Evolutionary conservation across 208 protist genomes (phyloP).

Genomic region (Trypanosoma boissoni): DNA sequence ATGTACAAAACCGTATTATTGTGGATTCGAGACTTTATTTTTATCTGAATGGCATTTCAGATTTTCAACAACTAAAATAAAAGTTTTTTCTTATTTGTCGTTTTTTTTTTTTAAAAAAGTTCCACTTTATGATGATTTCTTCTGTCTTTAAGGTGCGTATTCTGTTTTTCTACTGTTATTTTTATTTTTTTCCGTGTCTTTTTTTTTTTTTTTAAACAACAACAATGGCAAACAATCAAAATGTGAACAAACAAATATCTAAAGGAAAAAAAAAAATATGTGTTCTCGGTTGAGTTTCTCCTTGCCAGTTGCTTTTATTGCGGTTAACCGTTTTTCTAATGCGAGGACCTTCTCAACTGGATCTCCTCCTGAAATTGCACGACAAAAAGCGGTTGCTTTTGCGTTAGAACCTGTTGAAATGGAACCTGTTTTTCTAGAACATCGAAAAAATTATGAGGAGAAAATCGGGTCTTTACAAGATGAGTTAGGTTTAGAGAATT

Average conservation of each 20-base stretch:
- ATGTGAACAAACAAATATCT: too few relatives aligned
- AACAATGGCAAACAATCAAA: background rate
- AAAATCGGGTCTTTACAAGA: background rate
- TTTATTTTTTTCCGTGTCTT: constrained; percentile 22
- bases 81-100: constrained; percentile 4
- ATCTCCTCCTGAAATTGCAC: background rate
- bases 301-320: background rate
- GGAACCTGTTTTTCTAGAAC: constrained; percentile 18
- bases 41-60: constrained; percentile 37
- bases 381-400: constrained; percentile 14
- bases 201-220: constrained; percentile 13
- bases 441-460: background rate
- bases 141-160: too few relatives aligned
- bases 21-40: constrained; percentile 74
- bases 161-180: constrained; percentile 15
- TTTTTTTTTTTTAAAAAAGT: constrained; percentile 9
- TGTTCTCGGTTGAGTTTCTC: background rate
- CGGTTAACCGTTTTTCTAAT: constrained; percentile 4
- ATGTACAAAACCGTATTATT: constrained; percentile 27
- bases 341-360: background rate
- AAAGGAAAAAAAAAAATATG: background rate
- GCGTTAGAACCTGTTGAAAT: constrained; percentile 28
- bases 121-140: constrained; percentile 2
- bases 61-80: background rate
- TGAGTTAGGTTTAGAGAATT: background rate